Evolutionary conservation across 306 rosid genomes (phyloP).

Genomic region (Cajanus cajan): DNA sequence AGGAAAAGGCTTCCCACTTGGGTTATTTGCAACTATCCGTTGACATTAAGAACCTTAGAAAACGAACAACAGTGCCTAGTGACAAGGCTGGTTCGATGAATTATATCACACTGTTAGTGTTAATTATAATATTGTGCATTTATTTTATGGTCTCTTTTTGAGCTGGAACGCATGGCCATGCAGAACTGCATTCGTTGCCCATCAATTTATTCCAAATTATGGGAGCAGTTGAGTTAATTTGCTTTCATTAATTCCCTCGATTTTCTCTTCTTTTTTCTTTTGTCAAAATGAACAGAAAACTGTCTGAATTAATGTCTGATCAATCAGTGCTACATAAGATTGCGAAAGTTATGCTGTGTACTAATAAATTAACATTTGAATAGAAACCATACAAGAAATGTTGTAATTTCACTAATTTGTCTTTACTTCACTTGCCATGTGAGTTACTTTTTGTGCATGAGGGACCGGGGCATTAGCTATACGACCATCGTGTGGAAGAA

Average conservation of each 20-base stretch:
- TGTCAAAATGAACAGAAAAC: conserved; percentile 20
- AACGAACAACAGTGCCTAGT: conserved; percentile 31
- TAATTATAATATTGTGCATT: conserved; percentile 7
- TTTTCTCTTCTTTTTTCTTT: neutral
- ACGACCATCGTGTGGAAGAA: neutral
- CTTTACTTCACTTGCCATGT: conserved; percentile 19
- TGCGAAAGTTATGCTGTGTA: neutral
- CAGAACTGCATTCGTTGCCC: neutral
- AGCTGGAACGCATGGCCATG: conserved; percentile 49
- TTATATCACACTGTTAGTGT: neutral
- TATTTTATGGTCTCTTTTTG: conserved; percentile 1
- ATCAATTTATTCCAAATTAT: conserved; percentile 16
- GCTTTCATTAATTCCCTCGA: neutral
- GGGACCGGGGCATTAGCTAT: conserved; percentile 15
- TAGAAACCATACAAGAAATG: neutral
- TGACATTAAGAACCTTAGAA: conserved; percentile 27
- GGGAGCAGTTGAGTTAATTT: conserved; percentile 32
- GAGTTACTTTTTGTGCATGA: neutral
- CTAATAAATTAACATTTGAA: neutral
- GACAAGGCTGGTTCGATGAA: conserved; percentile 30
- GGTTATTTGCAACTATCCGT: conserved; percentile 12
- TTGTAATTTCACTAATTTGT: conserved; percentile 21
- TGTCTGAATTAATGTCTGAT: conserved; percentile 28
- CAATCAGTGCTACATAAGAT: conserved; percentile 12
- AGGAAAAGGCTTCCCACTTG: conserved; percentile 31